Evolutionary conservation across 345 rosid species (phyloP), one percentile per base, ranked within the genome.

Genomic region (Populus davidiana): DNA sequence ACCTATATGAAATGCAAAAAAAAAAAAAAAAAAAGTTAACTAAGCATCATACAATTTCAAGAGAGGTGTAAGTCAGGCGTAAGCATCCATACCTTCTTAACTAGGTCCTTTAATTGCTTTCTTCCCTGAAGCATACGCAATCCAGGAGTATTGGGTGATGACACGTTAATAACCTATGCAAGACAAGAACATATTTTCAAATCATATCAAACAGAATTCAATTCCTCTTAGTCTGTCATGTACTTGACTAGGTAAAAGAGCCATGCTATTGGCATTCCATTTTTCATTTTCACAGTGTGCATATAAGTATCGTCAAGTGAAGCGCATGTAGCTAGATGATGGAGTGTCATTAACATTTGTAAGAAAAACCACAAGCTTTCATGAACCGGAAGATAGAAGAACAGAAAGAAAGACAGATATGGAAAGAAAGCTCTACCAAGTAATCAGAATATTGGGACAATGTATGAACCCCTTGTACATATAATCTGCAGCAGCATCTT

Each of bases 401-500:
- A 18, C 25, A 69, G 66, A 8, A 33, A 43, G 11, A 23, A 59
- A 31, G 5, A 21, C 21, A 52, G 4, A 62, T 8, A 76, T 16
- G 38, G 18, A n/a, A 20, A 67, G 41, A 72, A 49, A 16, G 75
- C 54, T 52, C 69, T 91, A 96, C 99, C 97, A 93, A 87, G 88
- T 92, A 96, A 88, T 96, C 99, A 71, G 98, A 98, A 88, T 87
- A 96, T 50, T 96, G 99, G 49, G 99, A 96, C 69, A 96, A 85
- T 54, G 95, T 89, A 85, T 93, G 99, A 86, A 96, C 98, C 79
- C 99, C 99, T 80, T 93, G 99, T 54, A 96, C 98, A 85, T 93
- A 96, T 93, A 96, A 82, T 96, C 98, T 39, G 92, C 87, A 72
- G 94, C 88, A 54, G 98, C 96, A 89, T 93, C 98, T 82, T 93